Conservation (phyloP, 352 stramenopile species). For the Phytophthora sansomeana region DNA sequence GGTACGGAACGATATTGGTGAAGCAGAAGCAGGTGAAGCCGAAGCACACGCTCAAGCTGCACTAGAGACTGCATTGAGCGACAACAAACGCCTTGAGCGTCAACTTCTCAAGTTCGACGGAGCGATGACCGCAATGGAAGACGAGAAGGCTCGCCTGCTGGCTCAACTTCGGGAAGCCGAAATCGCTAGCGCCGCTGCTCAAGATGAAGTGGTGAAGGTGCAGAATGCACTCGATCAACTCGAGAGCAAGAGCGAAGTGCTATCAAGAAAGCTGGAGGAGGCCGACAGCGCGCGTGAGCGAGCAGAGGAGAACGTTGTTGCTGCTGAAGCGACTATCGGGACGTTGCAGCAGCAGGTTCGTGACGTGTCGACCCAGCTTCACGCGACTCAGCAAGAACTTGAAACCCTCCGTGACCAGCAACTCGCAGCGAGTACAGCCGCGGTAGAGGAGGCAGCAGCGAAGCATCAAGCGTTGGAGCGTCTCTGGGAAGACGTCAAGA, state of each 20-base stretch:
- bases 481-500: slow-evolving; percentile 57
- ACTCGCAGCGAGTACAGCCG: slow-evolving; percentile 51
- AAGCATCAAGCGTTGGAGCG: slow-evolving; percentile 71
- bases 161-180: slow-evolving; percentile 55
- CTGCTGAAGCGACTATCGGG: slow-evolving; percentile 46
- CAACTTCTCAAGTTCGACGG: slow-evolving; percentile 57
- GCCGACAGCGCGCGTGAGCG: slow-evolving; percentile 40
- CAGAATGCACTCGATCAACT: slow-evolving; percentile 46
- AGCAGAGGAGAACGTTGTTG: slow-evolving; percentile 35
- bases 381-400: slow-evolving; percentile 57
- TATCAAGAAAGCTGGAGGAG: slow-evolving; percentile 37
- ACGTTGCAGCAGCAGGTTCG: slow-evolving; percentile 66
- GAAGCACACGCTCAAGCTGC: slow-evolving; percentile 34
- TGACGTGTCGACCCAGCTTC: slow-evolving; percentile 63
- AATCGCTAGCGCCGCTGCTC: slow-evolving; percentile 44
- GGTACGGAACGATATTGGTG: slow-evolving; percentile 24
- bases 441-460: slow-evolving; percentile 51
- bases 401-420: slow-evolving; percentile 53
- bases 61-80: slow-evolving; percentile 36
- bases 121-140: slow-evolving; percentile 57
- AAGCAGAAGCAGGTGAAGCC: slow-evolving; percentile 21
- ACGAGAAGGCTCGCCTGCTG: slow-evolving; percentile 54
- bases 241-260: slow-evolving; percentile 36
- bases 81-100: slow-evolving; percentile 49
- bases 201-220: slow-evolving; percentile 41